Conservation (phyloP, 176 grass and related monocot genomes). For the Oryza rufipogon region DNA sequence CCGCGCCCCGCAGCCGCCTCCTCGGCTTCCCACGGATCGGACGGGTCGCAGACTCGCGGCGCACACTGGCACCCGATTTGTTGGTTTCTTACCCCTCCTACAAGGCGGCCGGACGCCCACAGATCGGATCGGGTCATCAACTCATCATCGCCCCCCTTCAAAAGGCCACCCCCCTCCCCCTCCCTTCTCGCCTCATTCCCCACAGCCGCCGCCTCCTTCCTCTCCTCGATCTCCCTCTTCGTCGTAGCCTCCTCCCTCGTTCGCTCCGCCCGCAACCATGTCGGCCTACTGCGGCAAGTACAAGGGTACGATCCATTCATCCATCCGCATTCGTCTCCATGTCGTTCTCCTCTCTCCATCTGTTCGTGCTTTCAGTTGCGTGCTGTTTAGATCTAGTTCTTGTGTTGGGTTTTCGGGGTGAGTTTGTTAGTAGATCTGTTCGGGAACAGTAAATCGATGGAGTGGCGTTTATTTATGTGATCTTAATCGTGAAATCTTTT, state of each 20-base stretch:
- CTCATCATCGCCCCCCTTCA: neutral
- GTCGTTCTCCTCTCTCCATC: neutral
- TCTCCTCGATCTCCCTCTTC: neutral
- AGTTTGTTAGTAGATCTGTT: neutral
- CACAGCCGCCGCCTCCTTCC: neutral
- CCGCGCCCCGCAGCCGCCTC: no score
- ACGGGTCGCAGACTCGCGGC: neutral
- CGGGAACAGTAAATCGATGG: neutral
- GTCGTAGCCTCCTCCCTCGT: neutral
- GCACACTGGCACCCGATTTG: neutral
- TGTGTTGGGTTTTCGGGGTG: neutral
- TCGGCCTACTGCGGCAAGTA: slow-evolving; percentile 3
- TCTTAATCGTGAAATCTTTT: no score
- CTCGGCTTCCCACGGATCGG: no score
- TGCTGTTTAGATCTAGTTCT: neutral
- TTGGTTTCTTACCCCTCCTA: neutral
- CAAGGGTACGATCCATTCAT: neutral
- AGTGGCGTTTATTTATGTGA: no score
- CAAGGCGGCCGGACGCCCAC: neutral
- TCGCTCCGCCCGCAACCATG: neutral
- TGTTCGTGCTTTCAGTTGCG: neutral
- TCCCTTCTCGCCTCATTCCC: neutral
- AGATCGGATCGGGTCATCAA: neutral
- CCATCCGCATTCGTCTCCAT: neutral
- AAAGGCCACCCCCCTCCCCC: neutral